Base-by-base conservation (phyloP, 2,329 filamentous ascomycete genomes). In the Mariannaea sp. region DNA sequence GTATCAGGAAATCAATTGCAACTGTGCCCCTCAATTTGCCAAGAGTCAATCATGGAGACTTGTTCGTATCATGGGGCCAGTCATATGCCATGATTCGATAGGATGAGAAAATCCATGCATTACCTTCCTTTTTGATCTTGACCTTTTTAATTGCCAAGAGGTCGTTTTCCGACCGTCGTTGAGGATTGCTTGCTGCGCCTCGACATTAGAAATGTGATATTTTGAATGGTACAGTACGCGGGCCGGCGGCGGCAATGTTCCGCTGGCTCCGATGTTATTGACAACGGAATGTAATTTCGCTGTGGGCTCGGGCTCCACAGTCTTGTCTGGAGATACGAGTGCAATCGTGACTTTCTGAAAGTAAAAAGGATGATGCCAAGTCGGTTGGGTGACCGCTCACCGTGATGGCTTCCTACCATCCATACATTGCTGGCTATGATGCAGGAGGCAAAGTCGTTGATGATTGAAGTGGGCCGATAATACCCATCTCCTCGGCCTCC, bases 81-180 rank as follows among this genome's bases (percentile, higher is more conserved):
- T 46, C 36, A 32, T 41, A 44, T 14, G 24, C 49, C 27, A 39
- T 52, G 49, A 39, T 39, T 19, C 19, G 20, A 26, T 36, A 26
- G 36, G 13, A 35, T n/a, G n/a, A 41, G 9, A 22, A 17, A 19
- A 35, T 27, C 29, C 20, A n/a, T 36, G 22, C 36, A 26, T 42
- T 22, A 53, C 49, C 49, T 53, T 53, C 49, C 49, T 47, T 42
- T 40, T 43, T 42, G 13, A 43, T 40, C 13, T 13, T 8, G 16
- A 14, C 26, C 24, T 30, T 13, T n/a, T 29, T 30, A 29, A 7
- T 8, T 35, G 49, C 49, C 43, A 53, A 53, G 43, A 30, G n/a
- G 14, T 35, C 7, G 29, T 17, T 33, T 41, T 41, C 22, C 8
- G 22, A 8, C n/a, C n/a, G 22, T 24, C 22, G 5, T 8, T 24